Evolutionary conservation across 371 early-diverging fungal species (phyloP).

Genomic region (Mucor indicus): DNA sequence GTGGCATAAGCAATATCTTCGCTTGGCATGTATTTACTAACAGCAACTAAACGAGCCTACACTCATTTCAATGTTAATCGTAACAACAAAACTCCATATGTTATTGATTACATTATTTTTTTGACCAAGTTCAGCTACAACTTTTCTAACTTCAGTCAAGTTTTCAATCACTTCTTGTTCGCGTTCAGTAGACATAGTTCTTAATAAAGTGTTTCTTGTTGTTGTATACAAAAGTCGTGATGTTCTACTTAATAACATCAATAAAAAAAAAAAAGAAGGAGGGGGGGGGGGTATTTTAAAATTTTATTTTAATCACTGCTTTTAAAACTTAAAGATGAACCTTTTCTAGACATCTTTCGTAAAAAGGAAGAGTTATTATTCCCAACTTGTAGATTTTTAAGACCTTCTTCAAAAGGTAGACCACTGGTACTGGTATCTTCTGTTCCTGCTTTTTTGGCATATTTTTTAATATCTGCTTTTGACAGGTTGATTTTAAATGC

Average conservation of each 20-base stretch:
- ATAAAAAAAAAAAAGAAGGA: no score
- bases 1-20: slow-evolving; percentile 78
- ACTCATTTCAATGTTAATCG: no score
- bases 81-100: no score
- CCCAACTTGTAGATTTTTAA: slow-evolving; percentile 46
- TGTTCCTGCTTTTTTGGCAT: slow-evolving; percentile 41
- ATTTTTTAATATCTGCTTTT: slow-evolving; percentile 43
- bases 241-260: no score
- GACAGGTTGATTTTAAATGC: slow-evolving; percentile 68
- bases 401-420: slow-evolving; percentile 39
- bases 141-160: slow-evolving; percentile 11
- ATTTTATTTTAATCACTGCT: no score
- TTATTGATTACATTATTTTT: slow-evolving; percentile 3
- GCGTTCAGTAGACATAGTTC: slow-evolving; percentile 8
- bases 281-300: no score
- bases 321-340: no score
- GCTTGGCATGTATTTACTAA: slow-evolving; percentile 88
- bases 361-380: no score
- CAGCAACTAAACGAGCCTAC: slow-evolving; percentile 77
- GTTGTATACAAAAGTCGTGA: not conserved
- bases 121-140: slow-evolving; percentile 3
- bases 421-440: slow-evolving; percentile 34
- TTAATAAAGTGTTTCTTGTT: not conserved
- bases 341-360: no score
- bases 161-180: slow-evolving; percentile 13